Conservation (phyloP, 139 green algal genomes). For the Limnomonas spitsbergensis region DNA sequence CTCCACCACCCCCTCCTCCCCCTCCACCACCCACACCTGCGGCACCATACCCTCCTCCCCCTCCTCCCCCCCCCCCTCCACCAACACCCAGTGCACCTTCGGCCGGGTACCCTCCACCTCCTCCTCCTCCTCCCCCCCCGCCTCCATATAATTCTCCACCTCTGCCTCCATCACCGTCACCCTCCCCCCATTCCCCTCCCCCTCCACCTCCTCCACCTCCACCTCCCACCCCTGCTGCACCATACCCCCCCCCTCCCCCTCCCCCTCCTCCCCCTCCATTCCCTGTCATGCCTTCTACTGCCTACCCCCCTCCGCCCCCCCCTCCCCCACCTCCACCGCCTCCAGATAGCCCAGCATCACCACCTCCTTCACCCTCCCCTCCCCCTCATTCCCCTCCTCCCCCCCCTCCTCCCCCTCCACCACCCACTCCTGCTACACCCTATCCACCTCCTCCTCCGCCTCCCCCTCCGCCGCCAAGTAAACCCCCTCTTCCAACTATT, state of each 20-base stretch:
- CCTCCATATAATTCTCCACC: neutral
- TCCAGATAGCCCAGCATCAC: too few relatives aligned
- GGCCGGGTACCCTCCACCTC: too few relatives aligned
- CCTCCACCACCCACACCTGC: neutral
- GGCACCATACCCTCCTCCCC: neutral
- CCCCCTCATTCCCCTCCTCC: too few relatives aligned
- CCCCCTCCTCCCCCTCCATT: conserved; percentile 4
- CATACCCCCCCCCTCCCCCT: neutral
- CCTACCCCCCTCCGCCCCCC: neutral
- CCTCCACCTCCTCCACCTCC: neutral
- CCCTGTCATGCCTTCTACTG: neutral
- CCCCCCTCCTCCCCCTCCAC: too few relatives aligned
- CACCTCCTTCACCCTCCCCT: too few relatives aligned
- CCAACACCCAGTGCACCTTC: neutral
- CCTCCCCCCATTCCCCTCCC: neutral
- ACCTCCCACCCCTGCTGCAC: neutral
- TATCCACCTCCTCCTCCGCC: too few relatives aligned
- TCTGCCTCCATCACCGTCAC: neutral
- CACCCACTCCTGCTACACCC: too few relatives aligned
- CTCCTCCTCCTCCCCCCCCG: neutral
- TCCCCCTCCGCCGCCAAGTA: too few relatives aligned
- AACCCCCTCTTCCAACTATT: too few relatives aligned
- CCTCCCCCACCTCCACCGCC: too few relatives aligned
- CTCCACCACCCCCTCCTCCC: neutral
- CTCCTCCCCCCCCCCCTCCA: neutral